Conservation (phyloP, 1,139 yeast genomes). For the Sugiyamaella japonica region DNA sequence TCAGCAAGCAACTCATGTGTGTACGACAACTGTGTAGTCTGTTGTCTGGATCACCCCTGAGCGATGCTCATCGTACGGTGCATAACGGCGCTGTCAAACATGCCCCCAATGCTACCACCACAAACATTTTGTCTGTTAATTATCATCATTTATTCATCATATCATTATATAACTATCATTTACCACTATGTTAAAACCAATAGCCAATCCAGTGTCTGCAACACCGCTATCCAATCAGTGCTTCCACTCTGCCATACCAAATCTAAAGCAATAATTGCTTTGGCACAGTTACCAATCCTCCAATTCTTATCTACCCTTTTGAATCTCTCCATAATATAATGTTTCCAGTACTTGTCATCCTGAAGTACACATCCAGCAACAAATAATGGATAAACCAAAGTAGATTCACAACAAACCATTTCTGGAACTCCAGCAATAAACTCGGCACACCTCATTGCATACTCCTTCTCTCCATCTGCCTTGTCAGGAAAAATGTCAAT, state of each 20-base stretch:
- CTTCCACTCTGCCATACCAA: constrained; percentile 13
- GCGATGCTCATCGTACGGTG: not conserved
- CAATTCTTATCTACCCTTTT: constrained; percentile 14
- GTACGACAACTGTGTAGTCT: too few relatives aligned
- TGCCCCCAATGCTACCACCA: not conserved
- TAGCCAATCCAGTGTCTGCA: constrained; percentile 13
- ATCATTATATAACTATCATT: not conserved
- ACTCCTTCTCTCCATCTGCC: not conserved
- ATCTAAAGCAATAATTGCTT: constrained; percentile 13
- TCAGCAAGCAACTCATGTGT: too few relatives aligned
- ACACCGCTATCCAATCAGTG: constrained; percentile 14
- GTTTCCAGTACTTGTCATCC: constrained; percentile 2
- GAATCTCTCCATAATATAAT: constrained; percentile 12
- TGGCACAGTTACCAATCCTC: constrained; percentile 19
- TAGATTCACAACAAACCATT: constrained; percentile 18
- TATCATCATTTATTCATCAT: constrained; percentile 6
- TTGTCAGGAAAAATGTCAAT: not conserved
- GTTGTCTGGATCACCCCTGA: too few relatives aligned
- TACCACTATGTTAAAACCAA: constrained; percentile 10
- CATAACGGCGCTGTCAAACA: not conserved
- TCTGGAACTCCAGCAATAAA: constrained; percentile 11
- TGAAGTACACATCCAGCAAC: constrained; percentile 17
- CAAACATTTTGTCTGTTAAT: not conserved
- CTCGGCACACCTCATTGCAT: constrained; percentile 6
- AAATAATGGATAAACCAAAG: constrained; percentile 18